phyloP scores from a whole-genome alignment of 176 grass and related monocot species.

The Carex kokanica region DNA sequence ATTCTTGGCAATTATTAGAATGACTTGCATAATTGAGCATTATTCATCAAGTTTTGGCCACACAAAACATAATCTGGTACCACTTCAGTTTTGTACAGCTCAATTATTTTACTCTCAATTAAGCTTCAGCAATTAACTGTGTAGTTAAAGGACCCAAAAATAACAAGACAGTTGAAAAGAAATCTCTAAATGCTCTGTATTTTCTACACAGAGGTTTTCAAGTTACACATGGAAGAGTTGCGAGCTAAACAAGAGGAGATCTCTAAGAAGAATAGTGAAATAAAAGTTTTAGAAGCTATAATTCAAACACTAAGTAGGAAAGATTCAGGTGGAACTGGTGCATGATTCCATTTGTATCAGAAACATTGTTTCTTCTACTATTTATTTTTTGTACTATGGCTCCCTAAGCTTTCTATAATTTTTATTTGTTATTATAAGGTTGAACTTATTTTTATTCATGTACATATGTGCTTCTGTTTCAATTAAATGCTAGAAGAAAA shows the following conservation, averaged over 20 bases:
- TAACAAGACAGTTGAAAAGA: neutral
- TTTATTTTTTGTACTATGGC: neutral
- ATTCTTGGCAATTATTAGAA: neutral
- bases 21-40: neutral
- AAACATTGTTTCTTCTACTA: neutral
- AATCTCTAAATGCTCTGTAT: slow-evolving; percentile 5
- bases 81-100: no score
- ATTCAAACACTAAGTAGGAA: slow-evolving; percentile 80
- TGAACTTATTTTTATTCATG: neutral
- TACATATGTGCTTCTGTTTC: neutral
- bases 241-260: slow-evolving; percentile 88
- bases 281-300: slow-evolving; percentile 94
- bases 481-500: neutral
- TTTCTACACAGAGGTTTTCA: slow-evolving; percentile 61
- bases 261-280: slow-evolving; percentile 74
- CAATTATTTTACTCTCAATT: no score
- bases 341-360: slow-evolving; percentile 18
- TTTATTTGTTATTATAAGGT: neutral
- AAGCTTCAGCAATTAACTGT: neutral
- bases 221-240: slow-evolving; percentile 93
- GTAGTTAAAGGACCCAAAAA: neutral
- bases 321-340: slow-evolving; percentile 45
- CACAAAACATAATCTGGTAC: neutral
- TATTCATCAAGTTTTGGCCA: neutral
- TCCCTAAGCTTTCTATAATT: neutral